phyloP scores from a whole-genome alignment of 208 protist genomes.

The Crithidia brevicula region DNA sequence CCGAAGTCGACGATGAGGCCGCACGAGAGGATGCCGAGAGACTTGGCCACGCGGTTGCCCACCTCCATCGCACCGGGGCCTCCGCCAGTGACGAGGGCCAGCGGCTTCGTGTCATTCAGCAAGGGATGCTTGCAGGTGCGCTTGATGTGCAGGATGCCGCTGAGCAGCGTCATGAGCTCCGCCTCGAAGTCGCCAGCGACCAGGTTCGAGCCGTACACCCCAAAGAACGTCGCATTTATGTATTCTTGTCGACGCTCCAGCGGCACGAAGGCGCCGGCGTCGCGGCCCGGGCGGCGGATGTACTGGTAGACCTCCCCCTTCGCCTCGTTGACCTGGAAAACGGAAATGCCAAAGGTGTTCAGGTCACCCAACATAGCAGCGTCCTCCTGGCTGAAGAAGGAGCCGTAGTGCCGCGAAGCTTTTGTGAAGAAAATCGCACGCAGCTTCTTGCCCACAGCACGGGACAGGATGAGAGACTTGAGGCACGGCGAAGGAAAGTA shows the following conservation, averaged over 20 bases:
- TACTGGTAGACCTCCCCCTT: constrained; percentile 88
- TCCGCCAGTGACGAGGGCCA: constrained; percentile 92
- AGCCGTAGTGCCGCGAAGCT: constrained; percentile 75
- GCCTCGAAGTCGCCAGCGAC: constrained; percentile 92
- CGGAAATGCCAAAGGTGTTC: constrained; percentile 86
- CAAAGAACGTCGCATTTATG: constrained; percentile 89
- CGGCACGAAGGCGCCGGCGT: constrained; percentile 88
- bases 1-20: constrained; percentile 93
- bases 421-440: constrained; percentile 88
- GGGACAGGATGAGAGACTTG: constrained; percentile 90
- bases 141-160: constrained; percentile 81
- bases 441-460: constrained; percentile 79
- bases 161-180: constrained; percentile 85
- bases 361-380: constrained; percentile 86
- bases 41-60: constrained; percentile 92
- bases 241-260: constrained; percentile 88
- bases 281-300: constrained; percentile 77
- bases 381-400: constrained; percentile 94
- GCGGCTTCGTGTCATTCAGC: constrained; percentile 72
- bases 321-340: constrained; percentile 86
- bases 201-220: constrained; percentile 94
- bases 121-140: constrained; percentile 69
- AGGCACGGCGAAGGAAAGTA: constrained; percentile 93
- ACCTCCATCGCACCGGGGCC: constrained; percentile 94
- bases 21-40: constrained; percentile 90